Percentiles rank a stretch among this genome's conserved stretches.
Conservation (phyloP, 106 monocot genomes). For the Iris macrosiphon region DNA sequence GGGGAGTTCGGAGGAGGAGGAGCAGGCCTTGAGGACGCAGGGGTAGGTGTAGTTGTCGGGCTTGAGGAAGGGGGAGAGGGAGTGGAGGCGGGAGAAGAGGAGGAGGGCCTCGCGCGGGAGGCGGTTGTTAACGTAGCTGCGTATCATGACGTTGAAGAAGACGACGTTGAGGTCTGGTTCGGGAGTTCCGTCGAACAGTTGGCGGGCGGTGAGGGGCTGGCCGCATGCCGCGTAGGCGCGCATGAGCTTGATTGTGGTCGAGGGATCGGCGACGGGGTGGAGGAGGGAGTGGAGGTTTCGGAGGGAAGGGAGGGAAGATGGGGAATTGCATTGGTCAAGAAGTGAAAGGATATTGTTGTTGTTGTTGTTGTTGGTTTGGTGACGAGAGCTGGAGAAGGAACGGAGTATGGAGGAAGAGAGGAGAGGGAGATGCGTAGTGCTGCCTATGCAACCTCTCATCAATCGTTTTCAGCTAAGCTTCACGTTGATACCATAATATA, state of each 20-base stretch:
- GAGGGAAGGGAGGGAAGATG: slow-evolving; percentile 25
- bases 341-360: slow-evolving; percentile 3
- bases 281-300: slow-evolving; percentile 28
- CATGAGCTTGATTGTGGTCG: slow-evolving; percentile 62
- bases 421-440: too few species aligned
- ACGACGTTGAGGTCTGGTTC: slow-evolving; percentile 26
- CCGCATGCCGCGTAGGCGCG: slow-evolving; percentile 55
- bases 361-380: not conserved
- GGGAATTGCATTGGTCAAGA: slow-evolving; percentile 39
- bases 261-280: slow-evolving; percentile 31
- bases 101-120: slow-evolving; percentile 38
- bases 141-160: slow-evolving; percentile 88
- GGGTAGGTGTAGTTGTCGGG: slow-evolving; percentile 74
- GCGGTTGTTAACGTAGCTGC: slow-evolving; percentile 49
- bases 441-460: too few species aligned
- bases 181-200: slow-evolving; percentile 51
- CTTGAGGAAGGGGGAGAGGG: not conserved
- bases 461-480: too few species aligned
- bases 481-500: too few species aligned
- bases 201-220: slow-evolving; percentile 29
- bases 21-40: slow-evolving; percentile 67
- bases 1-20: slow-evolving; percentile 15
- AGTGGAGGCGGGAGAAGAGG: slow-evolving; percentile 37
- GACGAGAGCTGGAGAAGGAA: not conserved
- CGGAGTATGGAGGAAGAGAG: not conserved